Evolutionary conservation across 1,139 yeast genomes (phyloP), one percentile per base, ranked within the genome.

Genomic region (Arxiozyma bovina): DNA sequence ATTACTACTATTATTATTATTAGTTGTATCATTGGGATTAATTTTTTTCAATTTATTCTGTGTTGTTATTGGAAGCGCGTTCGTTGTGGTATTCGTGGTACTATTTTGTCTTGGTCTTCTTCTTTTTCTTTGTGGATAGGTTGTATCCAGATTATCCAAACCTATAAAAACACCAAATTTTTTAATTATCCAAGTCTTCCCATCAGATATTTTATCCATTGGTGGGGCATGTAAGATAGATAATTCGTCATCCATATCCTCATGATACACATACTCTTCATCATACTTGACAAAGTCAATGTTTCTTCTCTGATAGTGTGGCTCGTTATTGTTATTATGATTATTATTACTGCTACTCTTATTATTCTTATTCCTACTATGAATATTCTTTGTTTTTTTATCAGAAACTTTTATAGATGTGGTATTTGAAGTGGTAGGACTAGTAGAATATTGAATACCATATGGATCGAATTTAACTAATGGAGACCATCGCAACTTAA

Each of bases 101-200:
- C 20, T 47, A 15, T 49, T 42, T 40, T 17, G 27, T 44, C 21
- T 25, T 42, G 27, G 51, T 49, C 46, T 51, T 18, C 45, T 40
- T 17, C 42, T 40, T 8, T 48, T 50, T 27, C 48, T 44, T 12
- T n/a, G 50, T 15, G 55, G 23, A 34, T 49, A 25, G 21, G 41
- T 17, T 38, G 47, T 53, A 25, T 55, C 57, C 18, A 53, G 58
- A 27, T 55, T 56, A 21, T 65, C 61, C 5, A 57, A 54, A 2
- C 67, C 69, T 57, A 76, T 75, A 63, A 90, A 88, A 0, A 87
- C 95, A 0, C 96, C 96, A 73, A 89, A 90, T 12, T 95, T 95
- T 0, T 96, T 96, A 53, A 79, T 70, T 17, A 80, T 67, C 70
- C 80, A 77, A 0, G 94, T 84, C 55, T 77, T 77, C 2, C 75